Conservation (phyloP, 768 basidiomycete species). For the Suillus clintonianus region DNA sequence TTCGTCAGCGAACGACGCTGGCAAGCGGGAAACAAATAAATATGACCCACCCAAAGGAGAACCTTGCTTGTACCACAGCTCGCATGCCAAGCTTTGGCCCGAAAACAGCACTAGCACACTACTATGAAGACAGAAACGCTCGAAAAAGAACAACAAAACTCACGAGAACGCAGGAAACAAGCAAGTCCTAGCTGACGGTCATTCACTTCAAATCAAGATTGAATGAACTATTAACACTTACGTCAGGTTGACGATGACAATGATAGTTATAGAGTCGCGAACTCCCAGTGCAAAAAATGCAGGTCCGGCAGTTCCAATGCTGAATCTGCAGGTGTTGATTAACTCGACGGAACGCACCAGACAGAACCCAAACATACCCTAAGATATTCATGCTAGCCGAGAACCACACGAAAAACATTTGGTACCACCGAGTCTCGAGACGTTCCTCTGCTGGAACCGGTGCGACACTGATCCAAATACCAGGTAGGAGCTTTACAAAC, state of each 20-base stretch:
- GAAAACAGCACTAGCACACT: constrained; percentile 44
- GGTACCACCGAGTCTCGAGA: constrained; percentile 42
- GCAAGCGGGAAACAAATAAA: constrained; percentile 1
- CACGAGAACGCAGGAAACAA: constrained; percentile 40
- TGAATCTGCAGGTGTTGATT: constrained; percentile 35
- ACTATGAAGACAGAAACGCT: background rate
- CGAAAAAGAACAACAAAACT: constrained; percentile 4
- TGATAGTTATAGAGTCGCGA: constrained; percentile 42
- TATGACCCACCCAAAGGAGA: constrained; percentile 49
- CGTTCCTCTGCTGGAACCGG: constrained; percentile 39
- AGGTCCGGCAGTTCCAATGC: constrained; percentile 52
- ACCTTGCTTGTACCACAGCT: constrained; percentile 58
- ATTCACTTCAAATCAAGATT: background rate
- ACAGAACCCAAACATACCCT: constrained; percentile 27
- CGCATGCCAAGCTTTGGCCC: constrained; percentile 57
- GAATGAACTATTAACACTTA: constrained; percentile 21
- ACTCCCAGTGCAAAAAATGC: constrained; percentile 50
- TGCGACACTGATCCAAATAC: constrained; percentile 29
- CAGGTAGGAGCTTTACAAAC: background rate
- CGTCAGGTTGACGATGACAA: constrained; percentile 47
- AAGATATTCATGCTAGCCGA: constrained; percentile 47
- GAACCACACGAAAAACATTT: constrained; percentile 53
- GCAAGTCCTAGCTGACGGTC: constrained; percentile 27
- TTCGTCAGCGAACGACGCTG: background rate
- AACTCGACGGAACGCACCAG: background rate